These are phyloP conservation scores for Endoconidiophora laricicola DNA, from an alignment of 2,329 filamentous ascomycete species.

Conservation along the genomic window DNA sequence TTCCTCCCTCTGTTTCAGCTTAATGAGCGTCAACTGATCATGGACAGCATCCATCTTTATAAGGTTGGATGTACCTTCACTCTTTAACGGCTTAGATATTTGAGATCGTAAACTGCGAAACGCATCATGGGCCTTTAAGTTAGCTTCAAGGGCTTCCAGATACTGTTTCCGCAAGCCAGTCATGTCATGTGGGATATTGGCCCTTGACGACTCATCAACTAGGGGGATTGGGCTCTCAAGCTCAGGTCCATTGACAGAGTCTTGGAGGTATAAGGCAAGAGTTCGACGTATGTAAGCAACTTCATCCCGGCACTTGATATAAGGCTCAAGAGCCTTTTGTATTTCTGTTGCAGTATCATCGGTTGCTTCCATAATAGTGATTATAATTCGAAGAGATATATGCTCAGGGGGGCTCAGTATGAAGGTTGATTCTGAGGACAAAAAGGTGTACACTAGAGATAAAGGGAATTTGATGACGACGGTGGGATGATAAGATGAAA, in stretches of 20 bases:
- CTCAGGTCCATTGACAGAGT: conserved; percentile 9
- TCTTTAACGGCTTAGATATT: not conserved
- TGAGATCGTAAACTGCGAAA: conserved; percentile 23
- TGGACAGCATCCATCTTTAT: conserved; percentile 20
- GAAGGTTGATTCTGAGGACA: not conserved
- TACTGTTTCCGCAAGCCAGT: conserved; percentile 38
- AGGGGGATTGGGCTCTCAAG: conserved; percentile 7
- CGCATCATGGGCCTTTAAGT: conserved; percentile 33
- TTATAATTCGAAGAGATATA: not conserved
- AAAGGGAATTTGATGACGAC: too few relatives aligned
- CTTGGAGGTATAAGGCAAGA: conserved; percentile 33
- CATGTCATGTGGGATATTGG: conserved; percentile 20
- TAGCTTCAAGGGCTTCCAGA: conserved; percentile 34
- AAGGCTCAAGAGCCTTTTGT: conserved; percentile 27
- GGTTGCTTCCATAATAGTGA: conserved; percentile 4
- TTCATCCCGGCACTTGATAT: conserved; percentile 40
- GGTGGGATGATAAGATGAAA: too few relatives aligned
- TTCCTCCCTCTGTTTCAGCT: conserved; percentile 34
- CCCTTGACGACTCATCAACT: conserved; percentile 11
- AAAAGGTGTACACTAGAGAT: not conserved
- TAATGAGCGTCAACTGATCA: conserved; percentile 34
- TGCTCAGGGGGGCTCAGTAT: not conserved
- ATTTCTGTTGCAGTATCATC: not conserved
- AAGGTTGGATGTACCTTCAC: not conserved
- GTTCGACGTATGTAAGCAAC: conserved; percentile 38